phyloP scores from a whole-genome alignment of 176 grass and related monocot genomes.

The Carex littledalei region DNA sequence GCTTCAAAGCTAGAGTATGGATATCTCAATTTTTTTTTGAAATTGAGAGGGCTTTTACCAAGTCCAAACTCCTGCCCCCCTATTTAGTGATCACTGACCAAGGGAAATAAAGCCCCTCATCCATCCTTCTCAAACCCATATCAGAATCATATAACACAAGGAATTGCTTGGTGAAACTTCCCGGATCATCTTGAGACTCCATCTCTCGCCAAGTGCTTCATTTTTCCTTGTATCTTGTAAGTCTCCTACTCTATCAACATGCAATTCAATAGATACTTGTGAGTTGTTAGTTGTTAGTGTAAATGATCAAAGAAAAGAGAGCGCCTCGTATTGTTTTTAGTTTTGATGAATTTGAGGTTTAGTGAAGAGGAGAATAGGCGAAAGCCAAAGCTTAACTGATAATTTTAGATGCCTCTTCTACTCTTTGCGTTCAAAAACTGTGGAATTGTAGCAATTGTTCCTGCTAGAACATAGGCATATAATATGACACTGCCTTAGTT shows the following conservation, averaged over 20 bases:
- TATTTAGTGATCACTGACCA: neutral
- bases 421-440: neutral
- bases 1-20: neutral
- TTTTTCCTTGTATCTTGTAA: neutral
- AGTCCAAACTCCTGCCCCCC: neutral
- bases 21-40: neutral
- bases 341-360: constrained; percentile 28
- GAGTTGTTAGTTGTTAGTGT: neutral
- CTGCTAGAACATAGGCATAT: neutral
- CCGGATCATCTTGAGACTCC: neutral
- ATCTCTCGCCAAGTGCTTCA: neutral
- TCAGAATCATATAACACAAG: neutral
- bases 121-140: neutral
- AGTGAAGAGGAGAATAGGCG: neutral
- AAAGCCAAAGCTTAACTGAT: neutral
- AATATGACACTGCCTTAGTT: neutral
- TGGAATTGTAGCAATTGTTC: neutral
- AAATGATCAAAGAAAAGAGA: constrained; percentile 19
- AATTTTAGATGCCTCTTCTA: constrained; percentile 24
- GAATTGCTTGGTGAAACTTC: neutral
- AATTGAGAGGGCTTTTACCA: neutral
- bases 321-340: neutral
- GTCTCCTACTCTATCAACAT: neutral
- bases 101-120: neutral
- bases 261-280: constrained; percentile 14